Percentiles rank a stretch among this genome's conserved stretches.
These are phyloP conservation scores for Parathielavia hyrcaniae DNA, from an alignment of 495 filamentous ascomycete genomes.

Conservation along the genomic window DNA sequence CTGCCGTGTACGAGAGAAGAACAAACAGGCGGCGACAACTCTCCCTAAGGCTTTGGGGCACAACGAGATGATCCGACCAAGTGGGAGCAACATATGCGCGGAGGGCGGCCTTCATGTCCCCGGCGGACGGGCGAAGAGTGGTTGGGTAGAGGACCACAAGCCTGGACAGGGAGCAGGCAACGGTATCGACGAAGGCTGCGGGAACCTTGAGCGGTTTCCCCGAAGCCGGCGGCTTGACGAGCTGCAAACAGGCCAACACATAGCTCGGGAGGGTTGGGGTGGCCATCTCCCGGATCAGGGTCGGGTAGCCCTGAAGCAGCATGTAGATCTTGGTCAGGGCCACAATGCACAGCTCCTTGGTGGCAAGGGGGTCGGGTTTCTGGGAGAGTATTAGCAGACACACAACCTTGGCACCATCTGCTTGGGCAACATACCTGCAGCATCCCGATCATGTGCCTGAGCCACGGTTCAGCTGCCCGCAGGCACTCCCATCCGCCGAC, in stretches of 20 bases:
- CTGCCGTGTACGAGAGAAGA: constrained; percentile 64
- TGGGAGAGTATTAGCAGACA: constrained; percentile 29
- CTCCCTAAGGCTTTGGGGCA: constrained; percentile 45
- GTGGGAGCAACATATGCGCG: constrained; percentile 54
- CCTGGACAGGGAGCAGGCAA: constrained; percentile 52
- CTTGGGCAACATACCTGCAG: constrained; percentile 53
- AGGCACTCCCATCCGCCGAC: constrained; percentile 74
- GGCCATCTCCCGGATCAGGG: constrained; percentile 77
- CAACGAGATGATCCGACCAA: constrained; percentile 37
- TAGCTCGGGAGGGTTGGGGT: constrained; percentile 74
- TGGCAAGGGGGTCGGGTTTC: constrained; percentile 67
- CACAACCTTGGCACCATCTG: neutral
- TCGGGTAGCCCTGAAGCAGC: constrained; percentile 71
- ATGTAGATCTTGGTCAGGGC: constrained; percentile 75
- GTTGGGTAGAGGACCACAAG: constrained; percentile 73
- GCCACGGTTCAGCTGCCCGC: constrained; percentile 62
- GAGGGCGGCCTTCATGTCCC: constrained; percentile 58
- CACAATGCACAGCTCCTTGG: constrained; percentile 66
- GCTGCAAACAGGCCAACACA: constrained; percentile 62
- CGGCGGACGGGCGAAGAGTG: constrained; percentile 65
- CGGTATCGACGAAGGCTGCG: constrained; percentile 50
- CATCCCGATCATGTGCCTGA: constrained; percentile 62
- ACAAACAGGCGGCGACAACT: constrained; percentile 56
- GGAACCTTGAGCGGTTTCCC: constrained; percentile 38
- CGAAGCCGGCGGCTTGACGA: constrained; percentile 47